Conservation (phyloP, 2,329 filamentous ascomycete species). For the Aspergillus bombycis region DNA sequence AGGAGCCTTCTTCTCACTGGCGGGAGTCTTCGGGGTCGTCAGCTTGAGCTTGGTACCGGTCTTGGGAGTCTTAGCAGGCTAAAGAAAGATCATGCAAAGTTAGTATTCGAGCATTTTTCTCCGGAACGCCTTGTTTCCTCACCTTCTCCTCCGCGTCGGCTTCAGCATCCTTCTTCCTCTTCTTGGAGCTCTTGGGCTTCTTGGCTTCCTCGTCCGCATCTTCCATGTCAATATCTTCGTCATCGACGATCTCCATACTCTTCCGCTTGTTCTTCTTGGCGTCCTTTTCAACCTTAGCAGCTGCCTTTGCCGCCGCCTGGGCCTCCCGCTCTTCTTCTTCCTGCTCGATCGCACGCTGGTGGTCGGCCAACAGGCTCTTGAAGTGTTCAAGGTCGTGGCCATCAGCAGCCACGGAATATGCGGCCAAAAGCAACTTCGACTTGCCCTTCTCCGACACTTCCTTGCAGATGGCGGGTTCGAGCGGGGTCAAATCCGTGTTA, state of each 20-base stretch:
- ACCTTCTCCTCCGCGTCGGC: slow-evolving; percentile 72
- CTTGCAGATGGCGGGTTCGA: slow-evolving; percentile 73
- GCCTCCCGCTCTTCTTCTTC: slow-evolving; percentile 69
- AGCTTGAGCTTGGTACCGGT: slow-evolving; percentile 56
- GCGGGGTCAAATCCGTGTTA: slow-evolving; percentile 78
- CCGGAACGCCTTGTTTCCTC: slow-evolving; percentile 29
- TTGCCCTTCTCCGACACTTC: slow-evolving; percentile 70
- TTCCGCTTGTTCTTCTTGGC: slow-evolving; percentile 54
- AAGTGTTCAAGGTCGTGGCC: slow-evolving; percentile 77
- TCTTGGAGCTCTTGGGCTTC: slow-evolving; percentile 65
- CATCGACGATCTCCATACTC: slow-evolving; percentile 54
- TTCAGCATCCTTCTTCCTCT: slow-evolving; percentile 75
- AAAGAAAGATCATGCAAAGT: slow-evolving; percentile 30
- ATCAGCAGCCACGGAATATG: slow-evolving; percentile 79
- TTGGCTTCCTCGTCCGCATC: slow-evolving; percentile 51
- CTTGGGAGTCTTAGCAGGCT: slow-evolving; percentile 70
- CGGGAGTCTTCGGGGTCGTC: slow-evolving; percentile 62
- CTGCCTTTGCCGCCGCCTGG: slow-evolving; percentile 59
- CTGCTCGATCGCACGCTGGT: slow-evolving; percentile 58
- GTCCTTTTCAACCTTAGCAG: slow-evolving; percentile 56
- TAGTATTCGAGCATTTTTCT: neutral
- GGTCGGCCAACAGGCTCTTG: slow-evolving; percentile 72
- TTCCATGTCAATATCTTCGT: slow-evolving; percentile 60
- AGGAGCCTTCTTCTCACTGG: slow-evolving; percentile 53
- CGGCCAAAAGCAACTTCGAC: slow-evolving; percentile 77